Evolutionary conservation across 2,329 filamentous ascomycete genomes (phyloP), one percentile per base, ranked within the genome.

Genomic region (Ophiostoma tasmaniense): DNA sequence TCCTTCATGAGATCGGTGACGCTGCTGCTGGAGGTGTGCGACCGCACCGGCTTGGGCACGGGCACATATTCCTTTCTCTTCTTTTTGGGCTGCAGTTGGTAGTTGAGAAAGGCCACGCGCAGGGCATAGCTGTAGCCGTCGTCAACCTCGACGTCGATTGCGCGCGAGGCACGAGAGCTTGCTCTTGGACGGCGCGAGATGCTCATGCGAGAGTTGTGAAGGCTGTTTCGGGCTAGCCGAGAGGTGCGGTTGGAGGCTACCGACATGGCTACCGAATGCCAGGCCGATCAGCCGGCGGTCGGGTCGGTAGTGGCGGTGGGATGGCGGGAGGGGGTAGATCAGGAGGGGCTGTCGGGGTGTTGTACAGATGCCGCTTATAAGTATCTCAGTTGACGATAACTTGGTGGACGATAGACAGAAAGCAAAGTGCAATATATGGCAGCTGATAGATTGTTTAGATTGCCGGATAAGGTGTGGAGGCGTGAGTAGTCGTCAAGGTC

Each of bases 121-220:
- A 99, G 87, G 74, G 93, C 93, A 80, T 92, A 97, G 72, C 89
- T 90, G 80, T 96, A 97, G 76, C 92, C 93, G 79, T 97, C 92
- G 74, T 96, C 90, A 77, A 87, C 83, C 74, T 83, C 84, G 73
- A 89, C 82, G 68, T 81, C 78, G 66, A 45, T 25, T 1, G 66
- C 39, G 67, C 81, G 76, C 66, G 80, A 77, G 64, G 80, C 78
- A 72, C 78, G 80, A 65, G 86, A 87, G 42, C 77, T 75, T 11
- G 80, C 76, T 72, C 84, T 80, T 64, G 76, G 72, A 69, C 79
- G 67, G 73, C 79, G 74, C 71, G 78, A 74, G 7, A 50, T 70
- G 77, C 78, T 75, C 74, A 81, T 77, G 75, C 82, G 77, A 20
- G 78, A 72, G 76, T 80, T 81, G 71, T 79, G 77, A 69, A 82